These are phyloP conservation scores for Quercus dentata DNA, from an alignment of 306 rosid genomes.

Conservation along the genomic window DNA sequence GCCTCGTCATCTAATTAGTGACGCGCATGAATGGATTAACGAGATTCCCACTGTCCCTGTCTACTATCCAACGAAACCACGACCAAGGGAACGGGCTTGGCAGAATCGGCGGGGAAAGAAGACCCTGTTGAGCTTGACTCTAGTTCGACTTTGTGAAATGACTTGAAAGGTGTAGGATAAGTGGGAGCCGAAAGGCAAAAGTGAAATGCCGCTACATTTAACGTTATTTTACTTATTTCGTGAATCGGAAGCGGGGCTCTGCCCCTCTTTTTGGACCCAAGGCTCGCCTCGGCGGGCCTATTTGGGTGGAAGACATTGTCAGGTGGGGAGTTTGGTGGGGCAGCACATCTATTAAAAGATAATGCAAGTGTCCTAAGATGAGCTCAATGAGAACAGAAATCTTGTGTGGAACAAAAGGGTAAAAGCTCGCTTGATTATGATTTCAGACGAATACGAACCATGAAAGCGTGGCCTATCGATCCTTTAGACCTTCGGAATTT, in stretches of 20 bases:
- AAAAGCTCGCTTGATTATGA: too few relatives aligned
- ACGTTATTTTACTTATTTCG: constrained; percentile 55
- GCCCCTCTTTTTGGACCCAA: background rate
- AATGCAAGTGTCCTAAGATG: background rate
- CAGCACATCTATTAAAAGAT: constrained; percentile 24
- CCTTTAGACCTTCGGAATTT: too few relatives aligned
- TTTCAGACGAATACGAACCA: too few relatives aligned
- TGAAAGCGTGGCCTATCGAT: too few relatives aligned
- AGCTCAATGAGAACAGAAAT: too few relatives aligned
- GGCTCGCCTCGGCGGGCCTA: constrained; percentile 7
- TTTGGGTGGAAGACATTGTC: constrained; percentile 15
- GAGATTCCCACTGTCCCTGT: too few relatives aligned
- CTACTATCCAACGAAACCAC: too few relatives aligned
- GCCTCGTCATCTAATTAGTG: constrained; percentile 77
- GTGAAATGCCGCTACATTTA: constrained; percentile 50
- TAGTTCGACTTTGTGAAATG: background rate
- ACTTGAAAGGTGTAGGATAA: background rate
- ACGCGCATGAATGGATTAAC: constrained; percentile 74
- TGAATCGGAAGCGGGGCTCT: constrained; percentile 25
- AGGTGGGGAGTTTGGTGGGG: constrained; percentile 26
- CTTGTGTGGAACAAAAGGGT: too few relatives aligned
- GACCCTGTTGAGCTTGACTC: too few relatives aligned
- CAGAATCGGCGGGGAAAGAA: too few relatives aligned
- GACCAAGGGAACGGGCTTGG: too few relatives aligned
- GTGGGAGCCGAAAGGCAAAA: constrained; percentile 21